Evolutionary conservation across 2,329 filamentous ascomycete species (phyloP).

Genomic region (Ceratocystis alfenasii): DNA sequence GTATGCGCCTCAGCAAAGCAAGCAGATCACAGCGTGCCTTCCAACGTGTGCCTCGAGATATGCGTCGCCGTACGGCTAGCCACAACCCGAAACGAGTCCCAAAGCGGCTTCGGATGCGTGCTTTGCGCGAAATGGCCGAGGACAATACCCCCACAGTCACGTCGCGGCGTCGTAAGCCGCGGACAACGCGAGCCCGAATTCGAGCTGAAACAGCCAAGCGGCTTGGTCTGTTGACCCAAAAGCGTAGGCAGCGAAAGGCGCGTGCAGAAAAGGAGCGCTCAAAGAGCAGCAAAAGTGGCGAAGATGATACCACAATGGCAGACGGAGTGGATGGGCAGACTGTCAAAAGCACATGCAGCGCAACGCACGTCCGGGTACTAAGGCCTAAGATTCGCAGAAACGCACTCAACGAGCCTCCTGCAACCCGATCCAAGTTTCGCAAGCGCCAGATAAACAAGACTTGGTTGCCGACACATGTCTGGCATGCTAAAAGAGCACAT

Average conservation of each 20-base stretch:
- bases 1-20: constrained; percentile 62
- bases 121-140: constrained; percentile 63
- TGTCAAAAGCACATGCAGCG: neutral
- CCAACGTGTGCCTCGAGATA: constrained; percentile 72
- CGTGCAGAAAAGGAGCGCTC: constrained; percentile 28
- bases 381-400: constrained; percentile 60
- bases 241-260: constrained; percentile 36
- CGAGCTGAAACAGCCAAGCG: constrained; percentile 66
- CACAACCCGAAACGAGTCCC: constrained; percentile 91
- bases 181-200: constrained; percentile 45
- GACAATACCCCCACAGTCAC: constrained; percentile 83
- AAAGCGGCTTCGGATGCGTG: constrained; percentile 57
- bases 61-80: constrained; percentile 80
- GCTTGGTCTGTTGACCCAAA: constrained; percentile 51
- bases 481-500: constrained; percentile 80
- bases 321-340: constrained; percentile 7
- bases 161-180: constrained; percentile 48
- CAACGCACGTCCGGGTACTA: neutral
- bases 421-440: constrained; percentile 55
- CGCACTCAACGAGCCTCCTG: constrained; percentile 48
- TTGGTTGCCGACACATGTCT: constrained; percentile 90
- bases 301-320: constrained; percentile 16
- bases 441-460: constrained; percentile 81
- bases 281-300: constrained; percentile 26
- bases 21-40: constrained; percentile 61